phyloP scores from a whole-genome alignment of 768 basidiomycete species.

The Collybia mongolica region DNA sequence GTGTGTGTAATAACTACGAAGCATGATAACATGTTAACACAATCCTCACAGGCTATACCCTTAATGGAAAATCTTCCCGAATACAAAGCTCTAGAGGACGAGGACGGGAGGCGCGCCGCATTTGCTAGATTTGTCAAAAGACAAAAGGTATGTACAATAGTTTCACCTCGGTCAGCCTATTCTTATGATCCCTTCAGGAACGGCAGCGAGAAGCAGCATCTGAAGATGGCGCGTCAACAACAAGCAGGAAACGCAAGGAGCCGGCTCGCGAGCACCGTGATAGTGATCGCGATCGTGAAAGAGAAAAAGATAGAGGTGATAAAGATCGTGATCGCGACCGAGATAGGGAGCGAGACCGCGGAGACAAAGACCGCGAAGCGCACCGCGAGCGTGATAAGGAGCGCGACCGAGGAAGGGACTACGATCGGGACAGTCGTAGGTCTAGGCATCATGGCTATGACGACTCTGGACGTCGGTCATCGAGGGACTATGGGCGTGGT shows the following conservation, averaged over 20 bases:
- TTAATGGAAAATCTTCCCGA: slow-evolving; percentile 82
- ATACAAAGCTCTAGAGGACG: slow-evolving; percentile 84
- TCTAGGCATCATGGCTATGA: slow-evolving; percentile 51
- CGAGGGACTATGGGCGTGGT: slow-evolving; percentile 35
- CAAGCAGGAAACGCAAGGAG: slow-evolving; percentile 80
- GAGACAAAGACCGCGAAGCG: slow-evolving; percentile 28
- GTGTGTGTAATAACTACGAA: slow-evolving; percentile 38
- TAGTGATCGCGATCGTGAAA: slow-evolving; percentile 45
- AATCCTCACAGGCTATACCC: slow-evolving; percentile 55
- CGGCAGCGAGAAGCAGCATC: slow-evolving; percentile 74
- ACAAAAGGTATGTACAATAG: slow-evolving; percentile 65
- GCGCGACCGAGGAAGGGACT: slow-evolving; percentile 18
- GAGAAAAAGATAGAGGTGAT: slow-evolving; percentile 32
- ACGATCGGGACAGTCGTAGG: slow-evolving; percentile 36
- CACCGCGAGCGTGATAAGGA: slow-evolving; percentile 30
- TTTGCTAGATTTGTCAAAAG: slow-evolving; percentile 88
- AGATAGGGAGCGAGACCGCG: slow-evolving; percentile 28
- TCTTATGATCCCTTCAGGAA: slow-evolving; percentile 45
- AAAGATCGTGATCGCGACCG: slow-evolving; percentile 25
- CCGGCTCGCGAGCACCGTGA: slow-evolving; percentile 54
- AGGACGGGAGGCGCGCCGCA: slow-evolving; percentile 77
- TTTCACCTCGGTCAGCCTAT: background rate
- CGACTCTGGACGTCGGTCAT: slow-evolving; percentile 40
- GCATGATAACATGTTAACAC: slow-evolving; percentile 1
- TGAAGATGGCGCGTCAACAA: slow-evolving; percentile 82